phyloP scores from a whole-genome alignment of 2,329 filamentous ascomycete genomes.

The Purpureocillium lavendulum region DNA sequence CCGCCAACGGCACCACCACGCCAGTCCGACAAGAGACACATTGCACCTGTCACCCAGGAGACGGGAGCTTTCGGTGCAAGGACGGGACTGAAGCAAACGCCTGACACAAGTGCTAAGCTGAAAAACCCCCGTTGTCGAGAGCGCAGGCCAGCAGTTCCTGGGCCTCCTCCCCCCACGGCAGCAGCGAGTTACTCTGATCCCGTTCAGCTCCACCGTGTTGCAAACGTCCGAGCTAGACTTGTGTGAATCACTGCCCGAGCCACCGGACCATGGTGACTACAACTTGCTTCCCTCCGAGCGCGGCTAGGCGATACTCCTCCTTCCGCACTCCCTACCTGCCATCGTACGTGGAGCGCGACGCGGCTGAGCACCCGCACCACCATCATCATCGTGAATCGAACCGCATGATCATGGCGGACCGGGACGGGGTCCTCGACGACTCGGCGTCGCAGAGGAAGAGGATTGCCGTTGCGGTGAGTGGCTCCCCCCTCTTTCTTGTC shows the following conservation, averaged over 20 bases:
- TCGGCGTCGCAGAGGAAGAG: conserved; percentile 43
- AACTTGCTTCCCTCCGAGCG: conserved; percentile 8
- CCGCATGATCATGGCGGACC: conserved; percentile 8
- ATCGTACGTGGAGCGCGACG: conserved; percentile 9
- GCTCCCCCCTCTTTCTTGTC: background rate
- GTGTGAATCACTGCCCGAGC: conserved; percentile 1
- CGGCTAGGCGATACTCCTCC: conserved; percentile 8
- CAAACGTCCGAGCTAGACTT: background rate
- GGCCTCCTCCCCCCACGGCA: background rate
- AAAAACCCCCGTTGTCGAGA: background rate
- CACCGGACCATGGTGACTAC: conserved; percentile 10
- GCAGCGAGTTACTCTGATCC: background rate
- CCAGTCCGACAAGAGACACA: background rate
- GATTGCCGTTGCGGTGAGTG: conserved; percentile 50
- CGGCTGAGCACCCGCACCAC: conserved; percentile 5
- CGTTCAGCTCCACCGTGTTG: background rate
- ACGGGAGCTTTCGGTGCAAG: conserved; percentile 25
- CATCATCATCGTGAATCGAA: conserved; percentile 2
- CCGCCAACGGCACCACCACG: too few relatives aligned
- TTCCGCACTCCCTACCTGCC: conserved; percentile 8
- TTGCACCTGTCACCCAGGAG: background rate
- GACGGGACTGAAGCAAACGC: conserved; percentile 3
- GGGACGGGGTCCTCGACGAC: conserved; percentile 20
- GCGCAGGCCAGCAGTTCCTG: background rate
- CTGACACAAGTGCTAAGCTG: background rate